These are phyloP conservation scores for Fusarium illudens DNA, from an alignment of 2,329 filamentous ascomycete genomes.

Conservation along the genomic window DNA sequence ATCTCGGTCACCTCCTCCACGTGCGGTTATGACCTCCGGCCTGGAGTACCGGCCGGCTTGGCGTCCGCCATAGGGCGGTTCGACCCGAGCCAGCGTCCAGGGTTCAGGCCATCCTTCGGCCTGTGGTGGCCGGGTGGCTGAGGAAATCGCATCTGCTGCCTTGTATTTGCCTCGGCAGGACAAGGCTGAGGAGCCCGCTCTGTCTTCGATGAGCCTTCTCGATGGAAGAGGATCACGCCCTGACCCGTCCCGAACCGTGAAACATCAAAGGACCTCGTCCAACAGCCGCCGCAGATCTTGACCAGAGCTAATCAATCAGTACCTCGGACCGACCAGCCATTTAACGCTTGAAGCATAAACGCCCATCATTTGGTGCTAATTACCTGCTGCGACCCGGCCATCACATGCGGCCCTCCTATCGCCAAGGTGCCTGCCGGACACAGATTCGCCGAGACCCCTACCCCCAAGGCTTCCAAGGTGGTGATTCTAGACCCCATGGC, in stretches of 20 bases:
- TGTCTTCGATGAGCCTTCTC: neutral
- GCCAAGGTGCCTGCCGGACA: conserved; percentile 11
- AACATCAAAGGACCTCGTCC: neutral
- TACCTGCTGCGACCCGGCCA: neutral
- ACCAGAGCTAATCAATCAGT: neutral
- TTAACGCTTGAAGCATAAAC: neutral
- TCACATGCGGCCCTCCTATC: conserved; percentile 30
- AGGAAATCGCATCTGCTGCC: conserved; percentile 6
- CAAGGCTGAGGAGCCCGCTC: neutral
- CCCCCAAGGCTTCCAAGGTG: conserved; percentile 12
- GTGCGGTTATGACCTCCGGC: conserved; percentile 21
- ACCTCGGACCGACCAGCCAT: neutral
- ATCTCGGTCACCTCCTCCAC: conserved; percentile 6
- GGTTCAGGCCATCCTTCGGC: conserved; percentile 1
- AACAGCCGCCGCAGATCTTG: neutral
- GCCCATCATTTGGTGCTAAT: neutral
- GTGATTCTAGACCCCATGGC: conserved; percentile 17
- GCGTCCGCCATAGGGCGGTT: conserved; percentile 28
- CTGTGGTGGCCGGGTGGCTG: conserved; percentile 10
- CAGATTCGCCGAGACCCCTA: conserved; percentile 10
- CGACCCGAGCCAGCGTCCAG: conserved; percentile 32
- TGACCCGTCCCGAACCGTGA: neutral
- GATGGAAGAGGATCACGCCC: neutral
- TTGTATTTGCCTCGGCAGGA: conserved; percentile 3
- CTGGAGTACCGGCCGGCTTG: conserved; percentile 25